Base-by-base conservation (phyloP, 75 land plant genomes). In the Selaginella moellendorffii region DNA sequence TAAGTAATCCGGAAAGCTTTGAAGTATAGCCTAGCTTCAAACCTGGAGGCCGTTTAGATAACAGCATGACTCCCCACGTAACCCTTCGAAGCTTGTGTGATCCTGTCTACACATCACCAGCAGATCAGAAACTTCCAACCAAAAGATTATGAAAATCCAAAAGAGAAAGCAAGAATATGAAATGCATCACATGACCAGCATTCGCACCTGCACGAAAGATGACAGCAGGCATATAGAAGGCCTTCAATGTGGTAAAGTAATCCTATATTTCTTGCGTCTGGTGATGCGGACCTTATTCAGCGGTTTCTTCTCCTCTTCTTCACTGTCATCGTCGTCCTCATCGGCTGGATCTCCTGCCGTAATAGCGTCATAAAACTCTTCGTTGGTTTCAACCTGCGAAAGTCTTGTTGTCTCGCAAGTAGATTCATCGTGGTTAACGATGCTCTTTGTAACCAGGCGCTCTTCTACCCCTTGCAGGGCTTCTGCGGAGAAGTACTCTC, bases 301-400 rank as follows among this genome's bases (percentile, higher is more conserved):
- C 9, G 59, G 59, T 56, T 56, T 56, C 59, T 24, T 56, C 24
- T 56, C 59, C n/a, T 56, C 59, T 56, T 87, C 83, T 59, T 56
- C 59, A 56, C 59, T 56, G 24, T 56, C 59, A 9, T 56, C 59
- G 2, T 56, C 59, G 28, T 68, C 72, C 61, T 79, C 88, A 31
- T 77, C 84, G 0, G 67, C 74, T 24, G 76, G 75, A 21, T 77
- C 77, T 31, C 72, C 80, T 60, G 68, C 72, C 67, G 85, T 80
- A 60, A 87, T 80, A 21, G 97, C 97, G 81, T 91, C 97, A 68
- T 85, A 91, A 65, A 91, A 91, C 51, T 91, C 84, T 31, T 85
- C 87, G 24, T 51, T 68, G 17, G 63, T 65, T 54, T 79, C 82
- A 5, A 36, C 10, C 14, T 36, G 46, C n/a, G n/a, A n/a, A n/a